Base-by-base conservation (phyloP, 306 rosid genomes). In the Prosopis cineraria region DNA sequence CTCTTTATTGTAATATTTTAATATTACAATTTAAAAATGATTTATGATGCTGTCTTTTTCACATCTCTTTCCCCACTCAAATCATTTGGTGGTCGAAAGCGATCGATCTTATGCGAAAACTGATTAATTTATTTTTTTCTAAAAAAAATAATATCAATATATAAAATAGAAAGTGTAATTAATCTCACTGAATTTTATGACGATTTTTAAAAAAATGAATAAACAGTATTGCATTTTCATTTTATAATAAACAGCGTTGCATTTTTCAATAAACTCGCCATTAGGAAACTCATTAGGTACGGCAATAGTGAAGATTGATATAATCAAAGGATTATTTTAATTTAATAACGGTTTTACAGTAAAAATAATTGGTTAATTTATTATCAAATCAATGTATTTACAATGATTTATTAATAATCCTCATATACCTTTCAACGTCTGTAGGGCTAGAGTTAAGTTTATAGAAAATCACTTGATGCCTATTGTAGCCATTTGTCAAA, bases 151-250 rank as follows among this genome's bases (percentile, higher is more conserved):
- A n/a, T n/a, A n/a, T n/a, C n/a, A n/a, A n/a, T n/a, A n/a, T n/a
- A n/a, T n/a, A 6, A 48, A 4, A 20, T n/a, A 27, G 27, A 16
- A 17, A 55, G 1, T 16, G 22, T 7, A 31, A 63, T 63, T 63
- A 17, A 63, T 63, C 20, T 34, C 68, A 33, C 39, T 63, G 68
- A 19, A 6, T 64, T n/a, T 64, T 64, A 65, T 65, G 47, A n/a
- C n/a, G n/a, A n/a, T n/a, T n/a, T n/a, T n/a, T n/a, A n/a, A n/a
- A n/a, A n/a, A n/a, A n/a, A n/a, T n/a, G n/a, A n/a, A n/a, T n/a
- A n/a, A n/a, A n/a, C n/a, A n/a, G n/a, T n/a, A n/a, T n/a, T n/a
- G n/a, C n/a, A n/a, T n/a, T n/a, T n/a, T n/a, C n/a, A n/a, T n/a
- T n/a, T n/a, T n/a, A n/a, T n/a, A n/a, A n/a, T n/a, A n/a, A 36